Base-by-base conservation (phyloP, 176 grass and related monocot species). In the Ensete ventricosum region DNA sequence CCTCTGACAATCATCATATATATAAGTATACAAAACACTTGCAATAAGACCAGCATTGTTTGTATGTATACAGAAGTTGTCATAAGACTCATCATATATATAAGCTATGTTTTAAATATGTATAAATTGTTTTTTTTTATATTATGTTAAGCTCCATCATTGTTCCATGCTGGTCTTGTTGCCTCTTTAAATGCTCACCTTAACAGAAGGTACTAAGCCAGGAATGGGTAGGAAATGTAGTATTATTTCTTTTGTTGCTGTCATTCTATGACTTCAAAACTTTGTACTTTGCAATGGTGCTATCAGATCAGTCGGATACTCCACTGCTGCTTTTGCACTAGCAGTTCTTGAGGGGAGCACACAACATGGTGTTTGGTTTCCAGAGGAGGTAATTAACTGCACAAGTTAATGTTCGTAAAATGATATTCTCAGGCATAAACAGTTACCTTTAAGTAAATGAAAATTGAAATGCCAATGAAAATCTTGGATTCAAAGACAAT, bases 361-460 rank as follows among this genome's bases (percentile, higher is more conserved):
- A 1, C 87, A 89, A 58, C 83, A 75, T 67, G 92, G 92, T 2
- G 85, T 90, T 77, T 96, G 92, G 89, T 96, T 96, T 87, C 89
- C 92, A 60, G 89, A 96, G 83, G 87, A 92, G 87, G 87, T 92
- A 54, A n/a, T 68, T 59, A 29, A 62, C 0, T n/a, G 17, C 2
- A 72, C 0, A 20, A 59, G 14, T 17, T 9, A 13, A 12, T 26
- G 24, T 13, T 27, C 22, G 11, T 53, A 16, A 1, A 54, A 24
- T 1, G 13, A 25, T 53, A 10, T 22, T 54, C 50, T 53, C 1
- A 23, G 20, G 13, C 12, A 5, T 50, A 9, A 26, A 49, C 66
- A 49, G 29, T 43, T 9, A 48, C 6, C 17, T 16, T 68, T 8
- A 25, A 43, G 2, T 16, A 14, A n/a, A 48, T 49, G 1, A 73